Conservation (phyloP, 225 moss, liverwort and hornwort genomes). For the Bryum argenteum region DNA sequence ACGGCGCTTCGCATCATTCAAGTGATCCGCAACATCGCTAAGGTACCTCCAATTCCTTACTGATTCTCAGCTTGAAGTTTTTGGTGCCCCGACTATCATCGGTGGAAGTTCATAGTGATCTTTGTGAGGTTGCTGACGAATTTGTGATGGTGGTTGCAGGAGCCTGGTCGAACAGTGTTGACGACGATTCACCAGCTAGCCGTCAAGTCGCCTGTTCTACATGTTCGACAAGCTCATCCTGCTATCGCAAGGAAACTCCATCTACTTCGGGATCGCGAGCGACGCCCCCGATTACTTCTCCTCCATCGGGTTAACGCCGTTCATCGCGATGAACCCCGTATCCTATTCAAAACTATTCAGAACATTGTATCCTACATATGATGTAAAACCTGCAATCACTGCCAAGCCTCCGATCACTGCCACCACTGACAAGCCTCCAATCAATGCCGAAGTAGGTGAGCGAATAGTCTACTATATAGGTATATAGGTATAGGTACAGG, state of each 20-base stretch:
- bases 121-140: no score
- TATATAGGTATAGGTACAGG: no score
- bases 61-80: no score
- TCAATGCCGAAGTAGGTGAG: no score
- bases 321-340: slow-evolving; percentile 82
- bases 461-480: no score
- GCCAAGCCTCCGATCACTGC: no score
- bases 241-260: slow-evolving; percentile 61
- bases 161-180: slow-evolving; percentile 74
- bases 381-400: no score
- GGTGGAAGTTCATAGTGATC: no score
- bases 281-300: slow-evolving; percentile 59
- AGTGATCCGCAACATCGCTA: slow-evolving; percentile 68
- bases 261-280: slow-evolving; percentile 64
- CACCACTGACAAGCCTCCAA: no score
- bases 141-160: slow-evolving; percentile 33
- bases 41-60: slow-evolving; percentile 46
- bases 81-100: no score
- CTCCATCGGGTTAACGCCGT: slow-evolving; percentile 57
- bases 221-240: slow-evolving; percentile 87
- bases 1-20: slow-evolving; percentile 77
- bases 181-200: slow-evolving; percentile 87
- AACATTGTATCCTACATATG: no score
- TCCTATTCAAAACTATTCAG: no score
- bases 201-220: slow-evolving; percentile 73